Base-by-base conservation (phyloP, 305 asterid species). In the Fraxinus angustifolia region DNA sequence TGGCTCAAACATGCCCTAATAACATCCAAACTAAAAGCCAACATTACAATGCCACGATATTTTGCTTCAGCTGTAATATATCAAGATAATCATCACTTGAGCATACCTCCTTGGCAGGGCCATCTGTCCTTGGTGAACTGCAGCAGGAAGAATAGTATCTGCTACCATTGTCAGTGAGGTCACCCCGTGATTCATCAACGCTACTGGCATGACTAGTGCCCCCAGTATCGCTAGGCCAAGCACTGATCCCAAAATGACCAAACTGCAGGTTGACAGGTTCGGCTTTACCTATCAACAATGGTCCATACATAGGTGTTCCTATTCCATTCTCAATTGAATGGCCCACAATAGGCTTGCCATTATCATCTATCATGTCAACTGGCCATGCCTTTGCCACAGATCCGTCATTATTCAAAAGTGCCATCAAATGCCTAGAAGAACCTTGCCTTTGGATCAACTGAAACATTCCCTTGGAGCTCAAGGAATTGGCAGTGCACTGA, bases 381-480 rank as follows among this genome's bases (percentile, higher is more conserved):
- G 99, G 99, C 99, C 99, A 96, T 14, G 98, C 98, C 89, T 92
- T 96, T 0, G 98, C 97, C 83, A 95, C 99, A 58, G 99, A 92
- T 82, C 98, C 99, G 85, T 95, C 99, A 50, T 87, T 80, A 79
- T 95, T 95, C 86, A 93, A 67, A 81, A 95, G 93, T 62, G 96
- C 99, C 99, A 95, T 94, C 90, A 94, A 80, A 82, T 91, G 97
- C 90, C 98, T 87, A 7, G 84, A 83, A 73, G 98, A 94, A 81
- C 93, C 98, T 88, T 96, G 89, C 87, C 99, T 88, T 85, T 96
- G 99, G 87, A 96, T 96, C 87, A 96, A 82, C 89, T 96, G 99
- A 84, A 96, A 90, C 99, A 96, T 96, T 82, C 99, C 98, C 86
- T 96, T 93, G 50, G 98, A 93, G 88, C 95, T 90, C 90, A 96